Evolutionary conservation across 2,329 filamentous ascomycete species (phyloP).

Genomic region (Blastomyces gilchristii): DNA sequence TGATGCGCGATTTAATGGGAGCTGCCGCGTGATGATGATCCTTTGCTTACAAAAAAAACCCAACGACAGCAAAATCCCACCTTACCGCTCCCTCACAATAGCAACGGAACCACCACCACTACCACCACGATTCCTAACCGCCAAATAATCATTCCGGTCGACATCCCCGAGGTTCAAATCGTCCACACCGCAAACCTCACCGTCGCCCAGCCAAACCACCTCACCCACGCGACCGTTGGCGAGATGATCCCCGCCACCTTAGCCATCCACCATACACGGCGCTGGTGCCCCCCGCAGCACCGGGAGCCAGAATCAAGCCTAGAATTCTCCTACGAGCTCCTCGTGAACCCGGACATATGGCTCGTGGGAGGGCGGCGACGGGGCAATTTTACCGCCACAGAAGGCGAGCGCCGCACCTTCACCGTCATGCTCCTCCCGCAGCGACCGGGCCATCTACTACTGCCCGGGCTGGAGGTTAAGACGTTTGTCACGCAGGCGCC

Average conservation of each 20-base stretch:
- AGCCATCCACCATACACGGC: slow-evolving; percentile 44
- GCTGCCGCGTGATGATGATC: background rate
- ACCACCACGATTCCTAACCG: slow-evolving; percentile 35
- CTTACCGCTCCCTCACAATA: slow-evolving; percentile 23
- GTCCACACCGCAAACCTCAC: slow-evolving; percentile 58
- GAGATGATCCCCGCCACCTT: slow-evolving; percentile 40
- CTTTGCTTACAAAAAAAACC: slow-evolving; percentile 9
- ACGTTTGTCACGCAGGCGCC: slow-evolving; percentile 40
- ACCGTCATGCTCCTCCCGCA: slow-evolving; percentile 70
- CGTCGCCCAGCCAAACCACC: slow-evolving; percentile 24
- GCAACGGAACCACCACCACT: slow-evolving; percentile 3
- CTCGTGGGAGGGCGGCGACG: slow-evolving; percentile 72
- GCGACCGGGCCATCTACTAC: slow-evolving; percentile 63
- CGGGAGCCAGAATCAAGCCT: slow-evolving; percentile 41
- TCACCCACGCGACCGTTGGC: slow-evolving; percentile 25
- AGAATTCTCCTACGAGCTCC: slow-evolving; percentile 76
- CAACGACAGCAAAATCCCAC: slow-evolving; percentile 25
- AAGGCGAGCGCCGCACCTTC: slow-evolving; percentile 44
- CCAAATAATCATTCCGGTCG: slow-evolving; percentile 77
- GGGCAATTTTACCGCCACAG: slow-evolving; percentile 54
- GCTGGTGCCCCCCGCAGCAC: slow-evolving; percentile 37
- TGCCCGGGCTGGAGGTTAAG: slow-evolving; percentile 69
- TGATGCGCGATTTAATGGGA: background rate
- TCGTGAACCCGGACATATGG: slow-evolving; percentile 65
- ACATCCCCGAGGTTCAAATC: slow-evolving; percentile 72